Evolutionary conservation across 345 rosid species (phyloP).

Genomic region (Brassica rapa): DNA sequence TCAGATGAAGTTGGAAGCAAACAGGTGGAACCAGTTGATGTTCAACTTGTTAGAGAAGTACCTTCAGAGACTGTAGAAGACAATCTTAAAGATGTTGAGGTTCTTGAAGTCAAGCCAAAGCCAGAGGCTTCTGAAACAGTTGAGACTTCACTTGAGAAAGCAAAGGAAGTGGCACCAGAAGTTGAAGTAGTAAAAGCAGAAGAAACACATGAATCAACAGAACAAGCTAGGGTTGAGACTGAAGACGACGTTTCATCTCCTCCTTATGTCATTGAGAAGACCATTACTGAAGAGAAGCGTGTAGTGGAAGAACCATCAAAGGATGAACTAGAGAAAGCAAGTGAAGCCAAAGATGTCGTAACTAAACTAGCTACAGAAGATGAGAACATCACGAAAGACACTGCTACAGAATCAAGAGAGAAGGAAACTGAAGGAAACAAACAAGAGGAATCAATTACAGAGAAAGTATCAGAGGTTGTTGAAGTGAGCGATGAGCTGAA

Average conservation of each 20-base stretch:
- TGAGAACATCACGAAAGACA: conserved; percentile 6
- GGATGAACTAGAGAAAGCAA: conserved; percentile 17
- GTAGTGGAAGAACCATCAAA: conserved; percentile 31
- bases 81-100: conserved; percentile 11
- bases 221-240: no score
- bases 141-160: conserved; percentile 20
- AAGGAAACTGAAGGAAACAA: conserved; percentile 3
- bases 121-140: conserved; percentile 11
- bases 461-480: conserved; percentile 35
- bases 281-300: conserved; percentile 29
- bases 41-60: conserved; percentile 17
- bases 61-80: conserved; percentile 26
- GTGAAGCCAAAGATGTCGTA: conserved; percentile 7
- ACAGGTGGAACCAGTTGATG: conserved; percentile 34
- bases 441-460: conserved; percentile 26
- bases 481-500: conserved; percentile 36
- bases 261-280: conserved; percentile 24
- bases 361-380: conserved; percentile 22
- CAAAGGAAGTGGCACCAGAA: conserved; percentile 20
- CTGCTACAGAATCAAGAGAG: not conserved
- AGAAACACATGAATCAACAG: conserved; percentile 3
- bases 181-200: conserved; percentile 25
- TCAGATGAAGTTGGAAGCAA: conserved; percentile 13
- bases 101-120: conserved; percentile 26
- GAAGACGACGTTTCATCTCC: not conserved